These are phyloP conservation scores for Perilla frutescens DNA, from an alignment of 257 asterid species.

Conservation along the genomic window DNA sequence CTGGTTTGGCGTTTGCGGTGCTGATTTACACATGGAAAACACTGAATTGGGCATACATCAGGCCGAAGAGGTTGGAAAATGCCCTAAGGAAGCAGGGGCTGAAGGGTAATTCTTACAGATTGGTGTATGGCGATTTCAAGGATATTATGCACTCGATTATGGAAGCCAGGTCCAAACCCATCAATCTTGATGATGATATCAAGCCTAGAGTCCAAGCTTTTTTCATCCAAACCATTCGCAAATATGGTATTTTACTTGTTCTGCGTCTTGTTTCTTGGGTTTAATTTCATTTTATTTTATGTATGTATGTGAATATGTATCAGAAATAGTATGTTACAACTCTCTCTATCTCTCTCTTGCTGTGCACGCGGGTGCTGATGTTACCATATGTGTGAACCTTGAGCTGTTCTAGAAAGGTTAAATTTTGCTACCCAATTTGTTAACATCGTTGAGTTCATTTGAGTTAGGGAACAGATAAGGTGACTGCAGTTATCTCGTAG, in stretches of 20 bases:
- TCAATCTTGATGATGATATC: conserved; percentile 46
- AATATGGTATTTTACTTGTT: conserved; percentile 18
- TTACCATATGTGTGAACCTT: no score
- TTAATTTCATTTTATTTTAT: background rate
- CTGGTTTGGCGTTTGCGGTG: conserved; percentile 9
- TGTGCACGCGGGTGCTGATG: no score
- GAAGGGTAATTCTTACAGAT: conserved; percentile 46
- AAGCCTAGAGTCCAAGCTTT: conserved; percentile 39
- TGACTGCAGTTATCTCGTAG: no score
- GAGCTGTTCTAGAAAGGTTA: background rate
- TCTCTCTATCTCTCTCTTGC: no score
- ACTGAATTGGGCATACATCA: conserved; percentile 47
- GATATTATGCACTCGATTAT: conserved; percentile 21
- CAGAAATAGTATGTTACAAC: no score
- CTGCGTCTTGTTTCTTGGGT: background rate
- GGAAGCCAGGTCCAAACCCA: conserved; percentile 43
- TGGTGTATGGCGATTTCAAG: conserved; percentile 50
- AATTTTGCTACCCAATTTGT: background rate
- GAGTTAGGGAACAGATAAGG: no score
- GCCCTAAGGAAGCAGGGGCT: conserved; percentile 49
- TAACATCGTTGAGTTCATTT: no score
- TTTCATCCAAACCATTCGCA: conserved; percentile 18
- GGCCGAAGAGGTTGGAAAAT: conserved; percentile 48
- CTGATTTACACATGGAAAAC: conserved; percentile 38
- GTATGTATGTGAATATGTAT: background rate